A percentile compares a stretch with the other conserved stretches of the same genome.
These are phyloP conservation scores for Daucus carota DNA, from an alignment of 129 eudicot species.

Conservation along the genomic window DH1_v3.0 NC_030385.2:32918001-32918500, in stretches of 20 bases:
- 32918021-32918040: background rate
- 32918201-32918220: background rate
- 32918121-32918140: background rate
- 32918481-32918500: background rate
- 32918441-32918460: background rate
- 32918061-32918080: background rate
- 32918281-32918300: background rate
- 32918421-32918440: background rate
- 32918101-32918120: background rate
- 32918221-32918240: background rate
- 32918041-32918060: background rate
- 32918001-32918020: background rate
- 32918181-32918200: background rate
- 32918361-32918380: too few relatives aligned
- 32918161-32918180: background rate
- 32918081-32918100: background rate
- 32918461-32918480: background rate
- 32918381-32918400: background rate
- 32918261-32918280: background rate
- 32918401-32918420: background rate
- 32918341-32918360: background rate
- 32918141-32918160: too few relatives aligned
- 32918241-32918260: background rate
- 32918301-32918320: background rate
- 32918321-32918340: background rate